phyloP scores from a whole-genome alignment of 2,329 filamentous ascomycete species.

The Capronia epimyces region DNA sequence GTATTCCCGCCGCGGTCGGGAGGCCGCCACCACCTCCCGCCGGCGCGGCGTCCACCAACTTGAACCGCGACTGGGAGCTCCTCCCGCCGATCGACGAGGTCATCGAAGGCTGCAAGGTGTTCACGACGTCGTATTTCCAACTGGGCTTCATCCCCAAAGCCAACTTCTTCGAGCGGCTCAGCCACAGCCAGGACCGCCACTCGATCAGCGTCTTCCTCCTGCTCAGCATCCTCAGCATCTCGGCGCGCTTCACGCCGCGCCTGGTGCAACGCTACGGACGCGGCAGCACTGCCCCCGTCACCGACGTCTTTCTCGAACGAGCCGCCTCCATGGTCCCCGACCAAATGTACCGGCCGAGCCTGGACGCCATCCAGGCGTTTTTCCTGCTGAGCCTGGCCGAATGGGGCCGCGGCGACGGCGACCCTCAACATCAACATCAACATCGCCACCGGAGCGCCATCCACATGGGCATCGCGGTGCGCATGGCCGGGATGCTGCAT shows the following conservation, averaged over 20 bases:
- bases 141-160: slow-evolving; percentile 32
- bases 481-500: slow-evolving; percentile 36
- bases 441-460: slow-evolving; percentile 37
- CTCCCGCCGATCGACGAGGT: slow-evolving; percentile 13
- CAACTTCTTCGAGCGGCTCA: slow-evolving; percentile 27
- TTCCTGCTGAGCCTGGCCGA: slow-evolving; percentile 14
- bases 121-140: slow-evolving; percentile 12
- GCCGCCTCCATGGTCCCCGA: neutral
- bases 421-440: too few species aligned
- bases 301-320: slow-evolving; percentile 3
- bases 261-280: slow-evolving; percentile 7
- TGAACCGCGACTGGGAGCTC: neutral
- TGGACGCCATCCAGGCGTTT: slow-evolving; percentile 9
- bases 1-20: too few species aligned
- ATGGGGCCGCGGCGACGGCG: slow-evolving; percentile 36
- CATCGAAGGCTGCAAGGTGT: slow-evolving; percentile 10
- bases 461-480: slow-evolving; percentile 38
- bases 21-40: too few species aligned
- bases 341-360: slow-evolving; percentile 8
- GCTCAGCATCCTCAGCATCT: slow-evolving; percentile 12
- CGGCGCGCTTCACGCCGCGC: slow-evolving; percentile 7
- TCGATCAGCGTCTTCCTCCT: slow-evolving; percentile 9
- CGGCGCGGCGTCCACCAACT: neutral
- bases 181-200: neutral
- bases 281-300: slow-evolving; percentile 3